Base-by-base conservation (phyloP, 192 early-diverging fungal genomes). In the Radiomyces spectabilis region DNA sequence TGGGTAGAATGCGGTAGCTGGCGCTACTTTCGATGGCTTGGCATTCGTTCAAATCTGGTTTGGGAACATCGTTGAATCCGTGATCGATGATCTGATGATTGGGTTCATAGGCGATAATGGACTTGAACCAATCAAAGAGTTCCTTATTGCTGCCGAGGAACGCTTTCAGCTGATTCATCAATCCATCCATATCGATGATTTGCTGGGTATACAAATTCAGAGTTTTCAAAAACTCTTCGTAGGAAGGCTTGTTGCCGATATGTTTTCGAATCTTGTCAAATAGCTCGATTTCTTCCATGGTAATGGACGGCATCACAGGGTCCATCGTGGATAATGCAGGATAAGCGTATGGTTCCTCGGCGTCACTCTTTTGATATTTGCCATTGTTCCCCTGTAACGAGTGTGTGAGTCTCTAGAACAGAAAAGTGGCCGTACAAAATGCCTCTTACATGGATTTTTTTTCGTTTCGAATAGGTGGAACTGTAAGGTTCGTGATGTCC, bases 141-240 rank as follows among this genome's bases (percentile, higher is more conserved):
- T 95, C 93, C 48, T 77, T 78, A 27, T 85, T 77, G 19, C 80
- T 82, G 13, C 77, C 78, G 41, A 98, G 76, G 53, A 96, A 97
- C 16, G 84, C 79, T 54, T 90, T 84, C 1, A 92, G 87, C 13
- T 86, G 75, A 44, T 95, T 87, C 6, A 96, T 80, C 13, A 99
- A 73, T 3, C 79, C 75, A 54, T 88, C 85, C 15, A 83, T 72
- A 45, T 96, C 92, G 39, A 99, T 73, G 21, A 96, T 85, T 65
- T 95, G 88, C 59, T 97, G 92, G 57, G 82, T 93, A 68, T 88
- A 99, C 19, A 98, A 66, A 45, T 95, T 93, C 6, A 99, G 71
- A 4, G 96, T 63, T 62, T 95, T 97, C 29, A 99, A 71, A 63
- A 99, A 99, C 62, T 92, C 92, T 65, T 88, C 86, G 68, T 96